Percentiles rank a stretch among this genome's conserved stretches.
phyloP scores from a whole-genome alignment of 495 filamentous ascomycete species.

The Ascodesmis nigricans region DNA sequence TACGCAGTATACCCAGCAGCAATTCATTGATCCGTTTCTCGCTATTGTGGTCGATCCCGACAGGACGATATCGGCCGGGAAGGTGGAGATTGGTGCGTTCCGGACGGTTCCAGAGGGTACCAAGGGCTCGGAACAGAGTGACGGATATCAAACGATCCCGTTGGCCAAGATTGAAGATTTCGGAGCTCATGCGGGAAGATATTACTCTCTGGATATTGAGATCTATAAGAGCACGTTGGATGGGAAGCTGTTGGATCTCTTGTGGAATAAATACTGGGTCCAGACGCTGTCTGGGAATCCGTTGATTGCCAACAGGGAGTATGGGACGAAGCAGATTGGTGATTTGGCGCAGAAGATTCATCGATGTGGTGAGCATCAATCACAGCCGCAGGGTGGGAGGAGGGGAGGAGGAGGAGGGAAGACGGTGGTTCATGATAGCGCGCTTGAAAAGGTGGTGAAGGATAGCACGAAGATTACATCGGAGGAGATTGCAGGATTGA shows the following conservation, averaged over 20 bases:
- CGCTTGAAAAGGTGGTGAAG: constrained; percentile 57
- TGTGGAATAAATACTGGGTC: constrained; percentile 99
- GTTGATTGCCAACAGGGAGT: constrained; percentile 81
- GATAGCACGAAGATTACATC: constrained; percentile 61
- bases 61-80: constrained; percentile 79
- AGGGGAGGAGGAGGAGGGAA: constrained; percentile 6
- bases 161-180: constrained; percentile 87
- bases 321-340: constrained; percentile 71
- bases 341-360: constrained; percentile 65
- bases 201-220: constrained; percentile 76
- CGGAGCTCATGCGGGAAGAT: constrained; percentile 69
- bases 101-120: constrained; percentile 67
- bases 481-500: constrained; percentile 66
- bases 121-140: constrained; percentile 31
- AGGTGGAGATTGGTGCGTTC: constrained; percentile 96
- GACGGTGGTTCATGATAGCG: constrained; percentile 28
- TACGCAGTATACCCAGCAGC: constrained; percentile 69
- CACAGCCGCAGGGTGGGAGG: background rate
- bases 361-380: constrained; percentile 28
- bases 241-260: constrained; percentile 53
- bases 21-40: constrained; percentile 67
- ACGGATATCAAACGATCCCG: constrained; percentile 57
- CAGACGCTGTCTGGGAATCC: constrained; percentile 91
- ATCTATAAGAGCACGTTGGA: constrained; percentile 89
- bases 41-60: constrained; percentile 96